These are phyloP conservation scores for Magnolia changhungtana DNA, from an alignment of 164 flowering plant species.

Conservation along the genomic window DNA sequence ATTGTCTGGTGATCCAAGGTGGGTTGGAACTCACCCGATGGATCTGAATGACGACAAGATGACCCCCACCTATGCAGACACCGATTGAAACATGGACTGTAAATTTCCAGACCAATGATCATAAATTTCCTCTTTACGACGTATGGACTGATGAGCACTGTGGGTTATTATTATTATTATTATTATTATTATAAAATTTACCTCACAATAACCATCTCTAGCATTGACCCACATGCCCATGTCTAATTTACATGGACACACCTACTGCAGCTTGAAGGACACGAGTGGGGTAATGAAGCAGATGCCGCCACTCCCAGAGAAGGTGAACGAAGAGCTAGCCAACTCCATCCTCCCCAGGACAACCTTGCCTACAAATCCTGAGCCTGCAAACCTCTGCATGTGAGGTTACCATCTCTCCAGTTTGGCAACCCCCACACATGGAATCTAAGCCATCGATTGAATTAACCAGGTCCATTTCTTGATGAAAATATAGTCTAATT, in stretches of 20 bases:
- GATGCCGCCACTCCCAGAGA: conserved; percentile 88
- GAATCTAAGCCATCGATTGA: not conserved
- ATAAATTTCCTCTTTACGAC: no score
- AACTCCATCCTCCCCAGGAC: conserved; percentile 49
- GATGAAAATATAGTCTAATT: not conserved
- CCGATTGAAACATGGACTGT: no score
- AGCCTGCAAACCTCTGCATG: not conserved
- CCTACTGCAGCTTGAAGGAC: conserved; percentile 55
- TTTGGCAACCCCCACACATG: not conserved
- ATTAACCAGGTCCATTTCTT: not conserved
- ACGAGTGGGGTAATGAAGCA: conserved; percentile 69
- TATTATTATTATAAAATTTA: no score
- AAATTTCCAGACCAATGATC: no score
- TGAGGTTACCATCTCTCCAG: not conserved
- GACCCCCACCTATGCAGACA: no score
- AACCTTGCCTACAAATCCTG: conserved; percentile 11
- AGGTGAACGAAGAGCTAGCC: conserved; percentile 84
- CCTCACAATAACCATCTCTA: not conserved
- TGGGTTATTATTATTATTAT: no score
- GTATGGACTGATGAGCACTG: no score
- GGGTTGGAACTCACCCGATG: no score
- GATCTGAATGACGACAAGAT: no score
- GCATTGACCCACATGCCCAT: not conserved
- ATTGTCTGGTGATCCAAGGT: no score
- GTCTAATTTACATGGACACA: not conserved